These are phyloP conservation scores for Phalaenopsis hybrid DNA, from an alignment of 116 monocot genomes.

Conservation along the genomic window DNA sequence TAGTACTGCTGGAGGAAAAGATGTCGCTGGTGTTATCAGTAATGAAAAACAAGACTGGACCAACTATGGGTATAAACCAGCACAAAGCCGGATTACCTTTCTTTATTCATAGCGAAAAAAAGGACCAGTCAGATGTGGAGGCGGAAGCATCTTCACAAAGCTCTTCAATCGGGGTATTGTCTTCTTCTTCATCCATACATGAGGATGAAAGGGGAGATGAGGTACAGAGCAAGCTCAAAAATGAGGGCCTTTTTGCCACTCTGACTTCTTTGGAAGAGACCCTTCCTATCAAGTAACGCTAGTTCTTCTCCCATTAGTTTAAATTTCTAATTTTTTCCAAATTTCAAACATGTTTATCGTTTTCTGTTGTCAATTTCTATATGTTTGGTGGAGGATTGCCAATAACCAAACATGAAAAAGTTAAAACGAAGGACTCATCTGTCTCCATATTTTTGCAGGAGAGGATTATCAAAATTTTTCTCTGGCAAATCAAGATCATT, in stretches of 20 bases:
- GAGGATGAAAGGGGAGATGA: conserved; percentile 32
- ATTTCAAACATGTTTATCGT: not conserved
- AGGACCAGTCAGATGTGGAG: not conserved
- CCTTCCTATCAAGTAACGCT: conserved; percentile 62
- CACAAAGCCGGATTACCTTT: not conserved
- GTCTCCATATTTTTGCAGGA: conserved; percentile 22
- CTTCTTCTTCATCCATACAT: conserved; percentile 17
- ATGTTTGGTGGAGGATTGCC: too few species aligned
- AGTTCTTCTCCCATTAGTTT: not conserved
- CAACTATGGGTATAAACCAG: not conserved
- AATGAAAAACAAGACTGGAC: not conserved
- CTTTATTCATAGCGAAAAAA: conserved; percentile 8
- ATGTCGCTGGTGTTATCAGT: not conserved
- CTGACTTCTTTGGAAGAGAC: conserved; percentile 54
- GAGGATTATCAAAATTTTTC: conserved; percentile 60
- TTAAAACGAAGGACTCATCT: not conserved
- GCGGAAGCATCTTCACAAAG: conserved; percentile 22
- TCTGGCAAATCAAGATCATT: conserved; percentile 65
- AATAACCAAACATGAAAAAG: too few species aligned
- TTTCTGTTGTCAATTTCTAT: not conserved
- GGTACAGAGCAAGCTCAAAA: conserved; percentile 28
- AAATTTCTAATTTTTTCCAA: not conserved
- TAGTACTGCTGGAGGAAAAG: not conserved
- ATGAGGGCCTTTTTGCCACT: conserved; percentile 20
- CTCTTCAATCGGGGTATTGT: conserved; percentile 36